Evolutionary conservation across 2,329 filamentous ascomycete genomes (phyloP), one percentile per base, ranked within the genome.

Genomic region (Penicillium hesseltinei): DNA sequence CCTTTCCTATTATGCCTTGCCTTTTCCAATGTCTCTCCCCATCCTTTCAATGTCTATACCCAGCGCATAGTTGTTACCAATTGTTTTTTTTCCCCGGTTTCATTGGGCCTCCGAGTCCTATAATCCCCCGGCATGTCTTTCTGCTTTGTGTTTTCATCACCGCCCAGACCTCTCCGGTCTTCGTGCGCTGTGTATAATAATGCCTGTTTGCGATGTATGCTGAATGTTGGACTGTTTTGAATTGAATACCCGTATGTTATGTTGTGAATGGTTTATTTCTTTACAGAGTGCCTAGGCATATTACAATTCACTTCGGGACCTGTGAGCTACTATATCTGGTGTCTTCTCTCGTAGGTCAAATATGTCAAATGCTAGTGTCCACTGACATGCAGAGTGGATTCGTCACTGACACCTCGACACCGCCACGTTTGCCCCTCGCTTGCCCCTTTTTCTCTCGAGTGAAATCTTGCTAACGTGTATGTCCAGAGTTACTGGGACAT

Each of bases 141-240:
- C 8, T 50, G 27, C 19, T 44, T 23, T 44, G 9, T n/a, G 29
- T 55, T 56, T 33, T 47, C 52, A 59, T 61, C 57, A 64, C 61
- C 61, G 58, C 61, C 58, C 25, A 53, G 57, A 21, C 52, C 56
- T 44, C 11, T 29, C n/a, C 25, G 57, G 51, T 51, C 55, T 54
- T 47, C 44, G 39, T 59, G 62, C 60, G 63, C 59, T 64, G 64
- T 66, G 64, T 66, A 63, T 66, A 65, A 66, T 66, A 66, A 57
- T 63, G 47, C 39, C 56, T 52, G 19, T 49, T 46, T 54, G 57
- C 39, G 48, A 56, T 47, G 53, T 40, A 48, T 46, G 54, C 49
- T 51, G 51, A 51, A 35, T 13, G 29, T 45, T 46, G 31, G 36
- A 51, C 11, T 25, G 17, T 40, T 58, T 53, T 61, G 57, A 57